Evolutionary conservation across 306 rosid species (phyloP).

Genomic region (Medicago lupulina): DNA sequence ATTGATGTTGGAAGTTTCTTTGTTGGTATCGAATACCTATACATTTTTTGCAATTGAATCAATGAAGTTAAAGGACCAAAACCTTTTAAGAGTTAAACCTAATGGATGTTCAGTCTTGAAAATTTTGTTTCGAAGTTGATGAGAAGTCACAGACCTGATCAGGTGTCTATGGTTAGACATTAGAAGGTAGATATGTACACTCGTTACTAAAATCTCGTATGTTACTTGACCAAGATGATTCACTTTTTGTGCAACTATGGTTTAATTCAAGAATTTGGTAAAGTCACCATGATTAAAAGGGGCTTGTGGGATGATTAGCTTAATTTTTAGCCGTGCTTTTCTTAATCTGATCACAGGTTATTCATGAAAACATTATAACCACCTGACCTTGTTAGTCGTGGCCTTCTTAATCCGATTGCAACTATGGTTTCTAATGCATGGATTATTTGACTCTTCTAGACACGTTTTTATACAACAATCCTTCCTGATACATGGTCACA

Average conservation of each 20-base stretch:
- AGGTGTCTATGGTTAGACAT: not conserved
- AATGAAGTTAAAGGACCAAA: slow-evolving; percentile 8
- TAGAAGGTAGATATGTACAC: slow-evolving; percentile 23
- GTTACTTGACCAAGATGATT: slow-evolving; percentile 9
- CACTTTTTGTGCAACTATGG: slow-evolving; percentile 18
- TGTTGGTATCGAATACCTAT: slow-evolving; percentile 20
- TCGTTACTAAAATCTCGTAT: slow-evolving; percentile 27
- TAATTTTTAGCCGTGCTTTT: not conserved
- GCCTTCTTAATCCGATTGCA: too few species aligned
- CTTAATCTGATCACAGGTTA: slow-evolving; percentile 19
- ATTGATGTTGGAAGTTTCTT: not conserved
- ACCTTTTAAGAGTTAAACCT: slow-evolving; percentile 5
- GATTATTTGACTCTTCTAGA: slow-evolving; percentile 22
- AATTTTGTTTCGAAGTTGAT: slow-evolving; percentile 20
- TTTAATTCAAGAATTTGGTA: slow-evolving; percentile 30
- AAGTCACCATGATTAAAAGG: not conserved
- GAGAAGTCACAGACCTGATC: slow-evolving; percentile 30
- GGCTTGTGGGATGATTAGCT: slow-evolving; percentile 30
- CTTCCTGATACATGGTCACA: slow-evolving; percentile 14
- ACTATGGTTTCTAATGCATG: slow-evolving; percentile 2
- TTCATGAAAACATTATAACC: slow-evolving; percentile 13
- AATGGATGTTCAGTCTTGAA: slow-evolving; percentile 14
- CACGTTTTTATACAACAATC: slow-evolving; percentile 11
- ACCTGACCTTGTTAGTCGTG: not conserved
- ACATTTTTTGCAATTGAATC: slow-evolving; percentile 21